Conservation (phyloP, 306 rosid species). For the Casuarina glauca region DNA sequence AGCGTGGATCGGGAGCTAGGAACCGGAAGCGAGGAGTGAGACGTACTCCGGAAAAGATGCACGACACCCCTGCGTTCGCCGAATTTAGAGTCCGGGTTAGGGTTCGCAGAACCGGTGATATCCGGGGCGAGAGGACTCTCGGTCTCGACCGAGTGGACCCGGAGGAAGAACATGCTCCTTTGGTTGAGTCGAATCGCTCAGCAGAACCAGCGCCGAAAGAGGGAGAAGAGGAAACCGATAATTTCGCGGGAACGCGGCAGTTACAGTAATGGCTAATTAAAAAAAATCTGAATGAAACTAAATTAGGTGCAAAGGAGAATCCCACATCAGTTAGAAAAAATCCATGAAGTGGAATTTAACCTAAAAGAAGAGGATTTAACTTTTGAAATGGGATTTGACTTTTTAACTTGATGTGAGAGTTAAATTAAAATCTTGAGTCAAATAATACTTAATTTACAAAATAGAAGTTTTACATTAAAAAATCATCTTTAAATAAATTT, state of each 20-base stretch:
- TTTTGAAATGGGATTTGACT: too few relatives aligned
- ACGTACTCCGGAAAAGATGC: slow-evolving; percentile 69
- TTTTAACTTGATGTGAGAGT: too few relatives aligned
- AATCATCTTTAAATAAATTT: too few relatives aligned
- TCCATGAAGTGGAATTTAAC: too few relatives aligned
- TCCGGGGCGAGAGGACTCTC: slow-evolving; percentile 48
- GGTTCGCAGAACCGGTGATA: slow-evolving; percentile 32
- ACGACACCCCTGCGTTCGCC: slow-evolving; percentile 70
- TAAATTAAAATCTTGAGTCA: too few relatives aligned
- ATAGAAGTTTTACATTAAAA: too few relatives aligned
- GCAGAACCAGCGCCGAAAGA: slow-evolving; percentile 12
- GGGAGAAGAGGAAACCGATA: not conserved
- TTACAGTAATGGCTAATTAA: not conserved
- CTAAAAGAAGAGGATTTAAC: too few relatives aligned
- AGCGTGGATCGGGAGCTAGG: slow-evolving; percentile 59
- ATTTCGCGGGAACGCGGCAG: slow-evolving; percentile 19
- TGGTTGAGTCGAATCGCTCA: slow-evolving; percentile 8
- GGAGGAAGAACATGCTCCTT: slow-evolving; percentile 65
- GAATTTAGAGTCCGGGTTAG: slow-evolving; percentile 39
- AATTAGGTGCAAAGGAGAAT: too few relatives aligned
- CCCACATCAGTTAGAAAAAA: too few relatives aligned
- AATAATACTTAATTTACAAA: too few relatives aligned
- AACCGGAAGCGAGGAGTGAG: slow-evolving; percentile 53
- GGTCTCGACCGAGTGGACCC: slow-evolving; percentile 82
- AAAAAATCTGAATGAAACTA: too few relatives aligned